phyloP scores from a whole-genome alignment of 768 basidiomycete species.

The Collybiopsis confluens region DNA sequence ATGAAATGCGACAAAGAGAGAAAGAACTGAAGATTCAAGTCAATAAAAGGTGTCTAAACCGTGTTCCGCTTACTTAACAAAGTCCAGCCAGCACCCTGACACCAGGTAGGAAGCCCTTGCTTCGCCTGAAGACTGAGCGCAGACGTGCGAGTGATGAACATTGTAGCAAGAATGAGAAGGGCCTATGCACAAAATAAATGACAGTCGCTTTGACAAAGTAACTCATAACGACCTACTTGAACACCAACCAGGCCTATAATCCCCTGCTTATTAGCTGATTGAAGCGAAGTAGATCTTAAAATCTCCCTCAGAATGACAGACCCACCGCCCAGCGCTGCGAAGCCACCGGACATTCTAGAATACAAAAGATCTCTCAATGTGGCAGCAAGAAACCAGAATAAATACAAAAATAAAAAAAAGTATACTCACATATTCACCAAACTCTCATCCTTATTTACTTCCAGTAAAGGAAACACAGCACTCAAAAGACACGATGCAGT shows the following conservation, averaged over 20 bases:
- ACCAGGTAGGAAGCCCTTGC: conserved; percentile 54
- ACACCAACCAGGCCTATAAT: background rate
- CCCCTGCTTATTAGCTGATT: background rate
- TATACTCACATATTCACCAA: conserved; percentile 51
- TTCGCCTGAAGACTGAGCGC: conserved; percentile 60
- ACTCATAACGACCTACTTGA: background rate
- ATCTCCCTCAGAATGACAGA: background rate
- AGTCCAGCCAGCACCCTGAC: conserved; percentile 63
- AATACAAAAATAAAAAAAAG: background rate
- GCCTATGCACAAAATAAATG: conserved; percentile 19
- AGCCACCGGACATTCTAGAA: conserved; percentile 49
- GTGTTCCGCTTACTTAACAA: conserved; percentile 46
- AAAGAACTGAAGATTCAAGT: conserved; percentile 31
- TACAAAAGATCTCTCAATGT: no score
- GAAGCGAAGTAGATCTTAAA: background rate
- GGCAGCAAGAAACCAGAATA: background rate
- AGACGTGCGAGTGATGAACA: conserved; percentile 56
- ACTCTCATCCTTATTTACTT: conserved; percentile 69
- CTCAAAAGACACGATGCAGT: conserved; percentile 44
- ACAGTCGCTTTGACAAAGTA: background rate
- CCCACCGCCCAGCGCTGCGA: conserved; percentile 36
- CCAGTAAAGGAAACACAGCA: conserved; percentile 65
- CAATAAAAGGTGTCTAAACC: background rate
- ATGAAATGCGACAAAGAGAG: conserved; percentile 49
- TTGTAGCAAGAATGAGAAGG: conserved; percentile 38